Evolutionary conservation across 2,329 filamentous ascomycete species (phyloP).

Genomic region (Cladosporium austrohemisphaericum): DNA sequence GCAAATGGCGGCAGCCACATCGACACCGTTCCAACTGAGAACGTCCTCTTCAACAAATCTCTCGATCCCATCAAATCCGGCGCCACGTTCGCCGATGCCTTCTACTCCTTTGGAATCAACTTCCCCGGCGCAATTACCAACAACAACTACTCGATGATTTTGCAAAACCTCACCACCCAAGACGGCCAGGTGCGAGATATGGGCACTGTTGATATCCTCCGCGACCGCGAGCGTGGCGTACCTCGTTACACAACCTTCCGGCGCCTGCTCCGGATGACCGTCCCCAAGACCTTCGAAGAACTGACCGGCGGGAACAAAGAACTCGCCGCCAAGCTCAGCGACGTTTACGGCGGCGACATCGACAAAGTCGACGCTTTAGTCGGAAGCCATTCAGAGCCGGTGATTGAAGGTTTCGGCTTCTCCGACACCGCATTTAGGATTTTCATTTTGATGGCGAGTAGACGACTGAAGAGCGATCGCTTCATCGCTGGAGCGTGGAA

Average conservation of each 20-base stretch:
- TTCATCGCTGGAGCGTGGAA: slow-evolving; percentile 45
- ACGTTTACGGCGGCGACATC: slow-evolving; percentile 42
- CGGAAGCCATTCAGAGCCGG: slow-evolving; percentile 41
- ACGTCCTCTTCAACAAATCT: slow-evolving; percentile 36
- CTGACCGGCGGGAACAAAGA: slow-evolving; percentile 38
- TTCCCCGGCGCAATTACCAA: slow-evolving; percentile 46
- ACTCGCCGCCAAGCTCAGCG: slow-evolving; percentile 36
- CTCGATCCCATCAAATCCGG: slow-evolving; percentile 31
- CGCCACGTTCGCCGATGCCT: slow-evolving; percentile 36
- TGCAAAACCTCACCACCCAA: slow-evolving; percentile 40
- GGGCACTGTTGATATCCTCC: slow-evolving; percentile 46
- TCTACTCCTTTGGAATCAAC: slow-evolving; percentile 49
- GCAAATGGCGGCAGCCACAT: slow-evolving; percentile 28
- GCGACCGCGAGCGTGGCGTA: slow-evolving; percentile 47
- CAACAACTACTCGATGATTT: slow-evolving; percentile 40
- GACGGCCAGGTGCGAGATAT: slow-evolving; percentile 43
- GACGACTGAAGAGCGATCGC: slow-evolving; percentile 44
- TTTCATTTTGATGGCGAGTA: slow-evolving; percentile 45
- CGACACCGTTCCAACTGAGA: slow-evolving; percentile 30
- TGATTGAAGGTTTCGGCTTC: slow-evolving; percentile 47
- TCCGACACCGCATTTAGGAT: slow-evolving; percentile 47
- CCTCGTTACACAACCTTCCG: slow-evolving; percentile 47
- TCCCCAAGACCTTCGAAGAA: slow-evolving; percentile 38
- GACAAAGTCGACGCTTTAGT: slow-evolving; percentile 43
- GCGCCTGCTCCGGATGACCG: slow-evolving; percentile 39